Evolutionary conservation across 1,139 yeast species (phyloP).

Genomic region (Kurtzmaniella quercitrusa): DNA sequence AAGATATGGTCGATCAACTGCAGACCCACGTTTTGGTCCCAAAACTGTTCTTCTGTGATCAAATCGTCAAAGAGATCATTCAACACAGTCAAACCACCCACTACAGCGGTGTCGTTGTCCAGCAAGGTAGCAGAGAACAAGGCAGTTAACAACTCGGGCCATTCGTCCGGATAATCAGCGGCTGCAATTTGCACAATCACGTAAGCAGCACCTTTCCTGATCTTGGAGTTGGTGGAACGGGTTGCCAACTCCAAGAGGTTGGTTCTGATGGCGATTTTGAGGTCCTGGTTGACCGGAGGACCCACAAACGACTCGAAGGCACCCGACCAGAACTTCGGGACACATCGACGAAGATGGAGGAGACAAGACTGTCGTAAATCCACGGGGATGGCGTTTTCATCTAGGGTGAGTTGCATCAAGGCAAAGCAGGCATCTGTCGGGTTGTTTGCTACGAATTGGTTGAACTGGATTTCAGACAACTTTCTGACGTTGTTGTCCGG

Average conservation of each 20-base stretch:
- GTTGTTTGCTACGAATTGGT: slow-evolving; percentile 20
- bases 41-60: slow-evolving; percentile 81
- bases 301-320: slow-evolving; percentile 78
- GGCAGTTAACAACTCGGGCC: slow-evolving; percentile 68
- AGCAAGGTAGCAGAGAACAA: slow-evolving; percentile 40
- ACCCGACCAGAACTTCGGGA: slow-evolving; percentile 79
- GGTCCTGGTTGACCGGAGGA: slow-evolving; percentile 52
- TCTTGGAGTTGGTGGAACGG: slow-evolving; percentile 50
- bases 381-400: slow-evolving; percentile 17
- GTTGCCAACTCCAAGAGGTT: slow-evolving; percentile 51
- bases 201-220: slow-evolving; percentile 66
- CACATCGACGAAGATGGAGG: slow-evolving; percentile 62
- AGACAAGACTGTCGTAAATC: slow-evolving; percentile 62
- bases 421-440: slow-evolving; percentile 29
- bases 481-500: slow-evolving; percentile 33
- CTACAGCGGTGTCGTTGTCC: slow-evolving; percentile 28
- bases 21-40: slow-evolving; percentile 64
- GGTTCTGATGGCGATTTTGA: slow-evolving; percentile 47
- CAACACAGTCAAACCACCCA: slow-evolving; percentile 69
- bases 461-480: slow-evolving; percentile 33
- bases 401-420: slow-evolving; percentile 19
- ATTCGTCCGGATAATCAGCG: slow-evolving; percentile 91
- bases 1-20: slow-evolving; percentile 48
- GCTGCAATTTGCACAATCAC: slow-evolving; percentile 82
- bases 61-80: slow-evolving; percentile 83